A percentile compares a stretch with the other conserved stretches of the same genome.
Conservation (phyloP, 805 yeast genomes). For the Cyberlindnera veronae region DNA sequence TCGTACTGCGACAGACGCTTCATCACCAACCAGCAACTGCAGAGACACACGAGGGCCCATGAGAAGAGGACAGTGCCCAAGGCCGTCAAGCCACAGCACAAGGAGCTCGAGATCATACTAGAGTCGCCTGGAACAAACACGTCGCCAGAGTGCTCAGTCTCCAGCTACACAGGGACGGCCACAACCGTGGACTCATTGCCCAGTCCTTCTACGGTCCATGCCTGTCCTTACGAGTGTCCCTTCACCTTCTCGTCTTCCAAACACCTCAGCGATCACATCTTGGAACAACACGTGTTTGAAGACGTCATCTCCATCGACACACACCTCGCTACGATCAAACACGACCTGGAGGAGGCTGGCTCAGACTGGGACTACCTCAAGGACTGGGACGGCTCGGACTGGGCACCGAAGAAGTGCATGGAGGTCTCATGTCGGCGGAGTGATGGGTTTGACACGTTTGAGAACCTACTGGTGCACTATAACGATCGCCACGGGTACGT, state of each 20-base stretch:
- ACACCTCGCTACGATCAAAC: slow-evolving; percentile 1
- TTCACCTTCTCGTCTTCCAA: background rate
- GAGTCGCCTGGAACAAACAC: background rate
- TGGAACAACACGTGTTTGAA: slow-evolving; percentile 4
- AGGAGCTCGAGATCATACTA: background rate
- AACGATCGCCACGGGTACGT: slow-evolving; percentile 8
- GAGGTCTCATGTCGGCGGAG: slow-evolving; percentile 4
- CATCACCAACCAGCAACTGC: slow-evolving; percentile 53
- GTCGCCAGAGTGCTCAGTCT: too few species aligned
- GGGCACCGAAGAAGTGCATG: slow-evolving; percentile 7
- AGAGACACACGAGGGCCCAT: slow-evolving; percentile 58
- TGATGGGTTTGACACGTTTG: background rate
- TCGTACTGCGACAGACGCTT: slow-evolving; percentile 57
- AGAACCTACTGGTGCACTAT: slow-evolving; percentile 8
- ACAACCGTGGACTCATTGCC: too few species aligned
- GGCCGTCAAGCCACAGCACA: background rate
- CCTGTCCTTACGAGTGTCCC: slow-evolving; percentile 6
- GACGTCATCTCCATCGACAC: slow-evolving; percentile 4
- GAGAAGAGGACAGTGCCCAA: slow-evolving; percentile 1
- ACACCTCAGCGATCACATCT: slow-evolving; percentile 4
- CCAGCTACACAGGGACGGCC: too few species aligned
- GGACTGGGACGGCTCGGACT: slow-evolving; percentile 11
- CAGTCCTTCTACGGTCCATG: too few species aligned
- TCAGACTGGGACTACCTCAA: background rate
- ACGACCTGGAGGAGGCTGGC: background rate